Evolutionary conservation across 352 stramenopile species (phyloP).

Genomic region (Phytophthora citrophthora): DNA sequence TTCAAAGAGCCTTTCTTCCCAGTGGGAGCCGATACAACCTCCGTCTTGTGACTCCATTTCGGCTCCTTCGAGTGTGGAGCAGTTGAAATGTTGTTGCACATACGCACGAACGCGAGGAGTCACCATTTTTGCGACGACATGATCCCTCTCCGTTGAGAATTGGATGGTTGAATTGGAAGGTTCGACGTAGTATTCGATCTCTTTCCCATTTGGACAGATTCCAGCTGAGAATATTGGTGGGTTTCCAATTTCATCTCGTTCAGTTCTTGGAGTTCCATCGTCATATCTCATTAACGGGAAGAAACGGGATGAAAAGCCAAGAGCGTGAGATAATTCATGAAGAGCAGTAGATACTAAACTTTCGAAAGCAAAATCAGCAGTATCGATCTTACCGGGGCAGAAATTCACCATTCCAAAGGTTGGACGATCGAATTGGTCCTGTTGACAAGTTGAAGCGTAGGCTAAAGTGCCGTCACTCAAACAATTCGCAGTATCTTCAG

Average conservation of each 20-base stretch:
- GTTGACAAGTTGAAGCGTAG: constrained; percentile 80
- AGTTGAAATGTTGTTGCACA: constrained; percentile 68
- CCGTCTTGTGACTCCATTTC: constrained; percentile 82
- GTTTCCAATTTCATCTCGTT: constrained; percentile 46
- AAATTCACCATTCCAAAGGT: constrained; percentile 88
- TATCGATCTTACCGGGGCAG: constrained; percentile 62
- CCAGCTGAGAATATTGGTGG: constrained; percentile 30
- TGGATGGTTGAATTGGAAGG: constrained; percentile 50
- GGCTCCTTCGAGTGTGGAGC: constrained; percentile 52
- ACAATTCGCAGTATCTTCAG: constrained; percentile 53
- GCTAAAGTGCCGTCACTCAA: constrained; percentile 45
- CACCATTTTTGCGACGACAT: constrained; percentile 61
- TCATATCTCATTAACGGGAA: constrained; percentile 71
- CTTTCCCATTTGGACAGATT: constrained; percentile 63
- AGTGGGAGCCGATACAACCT: constrained; percentile 77
- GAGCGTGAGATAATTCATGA: constrained; percentile 79
- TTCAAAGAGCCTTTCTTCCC: constrained; percentile 81
- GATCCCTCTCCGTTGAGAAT: constrained; percentile 55
- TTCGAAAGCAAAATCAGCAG: constrained; percentile 47
- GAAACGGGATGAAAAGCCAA: constrained; percentile 75
- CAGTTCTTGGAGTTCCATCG: constrained; percentile 64
- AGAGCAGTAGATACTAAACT: constrained; percentile 64
- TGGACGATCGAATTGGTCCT: constrained; percentile 81
- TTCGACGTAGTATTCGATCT: constrained; percentile 45
- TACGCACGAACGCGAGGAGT: constrained; percentile 59